phyloP scores from a whole-genome alignment of 2,329 filamentous ascomycete genomes.

The Beauveria rudraprayagi region DNA sequence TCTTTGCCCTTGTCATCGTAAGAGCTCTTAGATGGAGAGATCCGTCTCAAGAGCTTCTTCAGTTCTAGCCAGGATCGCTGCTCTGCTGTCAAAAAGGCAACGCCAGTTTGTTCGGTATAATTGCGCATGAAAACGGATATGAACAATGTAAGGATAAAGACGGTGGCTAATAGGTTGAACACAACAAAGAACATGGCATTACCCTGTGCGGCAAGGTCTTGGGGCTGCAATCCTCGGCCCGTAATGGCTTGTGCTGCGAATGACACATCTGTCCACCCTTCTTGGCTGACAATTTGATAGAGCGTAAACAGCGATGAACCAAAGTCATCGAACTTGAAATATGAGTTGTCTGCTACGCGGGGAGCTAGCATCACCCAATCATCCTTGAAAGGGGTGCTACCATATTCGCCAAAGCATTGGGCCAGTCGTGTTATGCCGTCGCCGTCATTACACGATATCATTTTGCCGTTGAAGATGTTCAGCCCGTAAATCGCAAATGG shows the following conservation, averaged over 20 bases:
- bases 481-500: conserved; percentile 95
- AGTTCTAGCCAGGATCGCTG: conserved; percentile 96
- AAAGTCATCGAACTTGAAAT: conserved; percentile 91
- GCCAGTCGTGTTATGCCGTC: conserved; percentile 50
- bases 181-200: conserved; percentile 93
- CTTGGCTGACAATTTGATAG: conserved; percentile 97
- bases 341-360: conserved; percentile 71
- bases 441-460: conserved; percentile 65
- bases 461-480: conserved; percentile 81
- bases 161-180: conserved; percentile 92
- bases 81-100: conserved; percentile 90
- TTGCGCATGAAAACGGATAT: conserved; percentile 99
- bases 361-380: conserved; percentile 78
- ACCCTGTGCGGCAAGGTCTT: conserved; percentile 60
- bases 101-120: conserved; percentile 96
- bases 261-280: conserved; percentile 95
- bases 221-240: conserved; percentile 65
- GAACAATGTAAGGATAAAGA: conserved; percentile 94
- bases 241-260: conserved; percentile 77
- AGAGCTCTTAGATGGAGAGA: conserved; percentile 89
- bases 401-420: conserved; percentile 80
- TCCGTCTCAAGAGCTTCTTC: conserved; percentile 82
- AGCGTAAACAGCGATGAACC: conserved; percentile 90
- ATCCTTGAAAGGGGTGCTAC: conserved; percentile 61
- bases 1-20: conserved; percentile 66